A percentile compares a stretch with the other conserved stretches of the same genome.
These are phyloP conservation scores for Trichoderma atrobrunneum DNA, from an alignment of 2,329 filamentous ascomycete species.

Conservation along the genomic window DNA sequence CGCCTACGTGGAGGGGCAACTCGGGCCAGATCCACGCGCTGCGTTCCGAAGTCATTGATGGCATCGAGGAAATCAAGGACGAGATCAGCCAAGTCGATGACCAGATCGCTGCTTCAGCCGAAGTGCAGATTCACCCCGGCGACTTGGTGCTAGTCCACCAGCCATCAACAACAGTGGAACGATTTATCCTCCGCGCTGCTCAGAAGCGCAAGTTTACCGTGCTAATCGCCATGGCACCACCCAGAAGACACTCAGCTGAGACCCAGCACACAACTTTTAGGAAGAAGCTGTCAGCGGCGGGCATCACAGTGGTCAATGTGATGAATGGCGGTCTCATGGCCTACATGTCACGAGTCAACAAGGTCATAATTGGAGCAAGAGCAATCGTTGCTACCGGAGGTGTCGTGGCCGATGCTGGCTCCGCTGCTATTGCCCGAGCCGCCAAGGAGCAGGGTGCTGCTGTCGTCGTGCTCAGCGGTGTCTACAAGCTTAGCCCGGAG, in stretches of 20 bases:
- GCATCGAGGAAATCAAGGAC: constrained; percentile 93
- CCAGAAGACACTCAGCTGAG: constrained; percentile 36
- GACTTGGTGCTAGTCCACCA: constrained; percentile 90
- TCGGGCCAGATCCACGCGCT: constrained; percentile 62
- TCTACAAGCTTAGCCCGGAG: constrained; percentile 91
- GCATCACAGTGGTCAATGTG: constrained; percentile 79
- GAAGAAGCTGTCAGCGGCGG: constrained; percentile 73
- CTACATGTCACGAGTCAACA: constrained; percentile 93
- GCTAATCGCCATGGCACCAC: constrained; percentile 69
- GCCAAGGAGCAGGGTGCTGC: constrained; percentile 79
- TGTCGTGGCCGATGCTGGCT: constrained; percentile 80
- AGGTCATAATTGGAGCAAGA: constrained; percentile 86
- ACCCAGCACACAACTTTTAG: constrained; percentile 56
- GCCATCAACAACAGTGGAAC: constrained; percentile 81
- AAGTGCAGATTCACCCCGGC: constrained; percentile 89
- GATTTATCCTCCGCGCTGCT: constrained; percentile 83
- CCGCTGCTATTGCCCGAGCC: constrained; percentile 76
- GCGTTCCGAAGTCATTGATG: constrained; percentile 86
- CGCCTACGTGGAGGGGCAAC: constrained; percentile 42
- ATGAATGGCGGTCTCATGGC: constrained; percentile 84
- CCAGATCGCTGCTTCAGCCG: constrained; percentile 82
- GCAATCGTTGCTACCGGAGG: constrained; percentile 86
- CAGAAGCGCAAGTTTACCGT: constrained; percentile 90
- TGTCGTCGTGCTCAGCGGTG: constrained; percentile 83
- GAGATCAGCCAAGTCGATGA: constrained; percentile 91